Base-by-base conservation (phyloP, 106 monocot species). In the Platanthera zijinensis region DNA sequence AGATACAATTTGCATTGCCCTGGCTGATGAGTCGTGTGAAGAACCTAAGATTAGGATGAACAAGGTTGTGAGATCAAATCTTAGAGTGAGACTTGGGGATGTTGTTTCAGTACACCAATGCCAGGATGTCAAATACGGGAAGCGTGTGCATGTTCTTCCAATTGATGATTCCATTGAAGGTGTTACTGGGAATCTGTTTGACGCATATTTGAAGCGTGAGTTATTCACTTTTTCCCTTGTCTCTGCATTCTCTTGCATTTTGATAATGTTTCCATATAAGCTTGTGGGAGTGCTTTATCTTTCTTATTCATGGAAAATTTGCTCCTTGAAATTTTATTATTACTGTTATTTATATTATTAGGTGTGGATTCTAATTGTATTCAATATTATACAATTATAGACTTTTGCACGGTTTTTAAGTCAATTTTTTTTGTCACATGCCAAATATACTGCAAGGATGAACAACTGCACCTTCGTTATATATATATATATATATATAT, bases 21-120 rank as follows among this genome's bases (percentile, higher is more conserved):
- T 93, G 79, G 93, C 90, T 48, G 93, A 93, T 80, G 93, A 93
- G 5, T 83, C 90, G 17, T 90, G 93, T 62, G 93, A 93, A 0
- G 93, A 93, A 67, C 84, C 93, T 22, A 93, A 93, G 77, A 90
- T 93, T 48, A 85, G 90, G 72, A 93, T 93, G 90, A 93, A 93
- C 75, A 93, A 93, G 79, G 92, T 93, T 50, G 88, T 93, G 17
- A 57, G 93, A 50, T 87, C 87, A 59, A 93, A 93, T 51, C 79
- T 93, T 19, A 82, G 93, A 76, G 93, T 93, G 25, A 84, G 90
- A 61, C 93, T 93, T 68, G 93, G 90, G 52, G 93, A 93, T 66
- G 90, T 93, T 12, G 84, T 93, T 47, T 93, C 93, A 6, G 93
- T 93, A 6, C 93, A 93, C 75, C 93, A 93, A 46, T 93, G 93